phyloP scores from a whole-genome alignment of 176 grass and related monocot genomes.

The Aechmea fasciata region DNA sequence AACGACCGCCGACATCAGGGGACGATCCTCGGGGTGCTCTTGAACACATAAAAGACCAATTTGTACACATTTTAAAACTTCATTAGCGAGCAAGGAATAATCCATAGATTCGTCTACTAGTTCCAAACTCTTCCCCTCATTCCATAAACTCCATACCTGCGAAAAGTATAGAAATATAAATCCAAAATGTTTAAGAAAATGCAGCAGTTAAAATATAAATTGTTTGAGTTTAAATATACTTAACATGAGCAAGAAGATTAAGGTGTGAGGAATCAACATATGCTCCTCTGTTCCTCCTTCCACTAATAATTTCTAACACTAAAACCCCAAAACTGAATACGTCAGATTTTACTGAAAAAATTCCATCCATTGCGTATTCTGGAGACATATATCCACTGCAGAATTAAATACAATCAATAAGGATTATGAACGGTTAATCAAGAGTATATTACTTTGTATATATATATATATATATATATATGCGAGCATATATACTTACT shows the following conservation, averaged over 20 bases:
- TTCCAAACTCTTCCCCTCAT: conserved; percentile 32
- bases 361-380: conserved; percentile 59
- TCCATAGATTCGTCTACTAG: conserved; percentile 50
- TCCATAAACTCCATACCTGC: conserved; percentile 61
- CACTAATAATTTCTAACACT: conserved; percentile 57
- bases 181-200: not conserved
- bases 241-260: conserved; percentile 65
- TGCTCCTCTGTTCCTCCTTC: conserved; percentile 52
- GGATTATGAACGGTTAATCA: not conserved
- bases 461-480: no score
- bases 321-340: conserved; percentile 63
- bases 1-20: conserved; percentile 50
- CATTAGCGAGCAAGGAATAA: conserved; percentile 27
- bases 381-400: conserved; percentile 65
- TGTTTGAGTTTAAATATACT: conserved; percentile 21
- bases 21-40: conserved; percentile 53
- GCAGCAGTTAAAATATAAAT: not conserved
- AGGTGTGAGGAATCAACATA: conserved; percentile 25
- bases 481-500: conserved; percentile 36
- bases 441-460: not conserved
- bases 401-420: not conserved
- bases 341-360: conserved; percentile 52
- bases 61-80: conserved; percentile 37
- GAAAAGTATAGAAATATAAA: conserved; percentile 2
- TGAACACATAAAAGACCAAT: conserved; percentile 51